Evolutionary conservation across 176 grass and related monocot species (phyloP).

Genomic region (Alopecurus myosuroides): DNA sequence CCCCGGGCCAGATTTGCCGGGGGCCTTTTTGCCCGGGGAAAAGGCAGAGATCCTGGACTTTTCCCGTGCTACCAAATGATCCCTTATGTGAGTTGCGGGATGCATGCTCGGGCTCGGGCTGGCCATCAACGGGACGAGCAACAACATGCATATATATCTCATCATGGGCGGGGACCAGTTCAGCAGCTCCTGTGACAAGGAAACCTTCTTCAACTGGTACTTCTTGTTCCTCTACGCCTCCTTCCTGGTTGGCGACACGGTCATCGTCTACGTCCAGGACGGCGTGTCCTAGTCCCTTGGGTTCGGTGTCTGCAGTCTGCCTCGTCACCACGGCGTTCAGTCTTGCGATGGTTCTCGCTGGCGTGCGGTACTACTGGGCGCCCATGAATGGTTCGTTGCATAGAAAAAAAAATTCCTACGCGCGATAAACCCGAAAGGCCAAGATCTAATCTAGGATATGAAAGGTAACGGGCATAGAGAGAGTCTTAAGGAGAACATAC

Average conservation of each 20-base stretch:
- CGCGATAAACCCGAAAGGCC: too few species aligned
- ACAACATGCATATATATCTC: slow-evolving; percentile 59
- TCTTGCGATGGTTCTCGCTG: slow-evolving; percentile 27
- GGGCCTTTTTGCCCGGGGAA: too few species aligned
- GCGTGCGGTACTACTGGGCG: slow-evolving; percentile 37
- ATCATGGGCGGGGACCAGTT: slow-evolving; percentile 79
- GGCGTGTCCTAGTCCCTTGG: slow-evolving; percentile 46
- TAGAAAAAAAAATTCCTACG: too few species aligned
- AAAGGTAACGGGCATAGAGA: too few species aligned
- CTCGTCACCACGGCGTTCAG: slow-evolving; percentile 6
- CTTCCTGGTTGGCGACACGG: slow-evolving; percentile 35
- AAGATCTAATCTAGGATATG: too few species aligned
- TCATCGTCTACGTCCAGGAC: slow-evolving; percentile 63
- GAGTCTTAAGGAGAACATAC: too few species aligned
- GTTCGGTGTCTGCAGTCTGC: slow-evolving; percentile 25
- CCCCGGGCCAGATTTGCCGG: too few species aligned
- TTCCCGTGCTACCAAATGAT: too few species aligned
- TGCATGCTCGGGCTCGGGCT: slow-evolving; percentile 36
- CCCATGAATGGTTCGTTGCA: too few species aligned
- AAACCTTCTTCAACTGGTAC: slow-evolving; percentile 74
- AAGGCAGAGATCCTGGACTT: too few species aligned
- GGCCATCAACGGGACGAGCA: slow-evolving; percentile 8
- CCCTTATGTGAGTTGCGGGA: too few species aligned
- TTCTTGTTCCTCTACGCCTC: slow-evolving; percentile 49
- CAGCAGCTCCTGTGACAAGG: slow-evolving; percentile 27